These are phyloP conservation scores for Termitomyces sp. DNA, from an alignment of 768 basidiomycete species.

Conservation along the genomic window DNA sequence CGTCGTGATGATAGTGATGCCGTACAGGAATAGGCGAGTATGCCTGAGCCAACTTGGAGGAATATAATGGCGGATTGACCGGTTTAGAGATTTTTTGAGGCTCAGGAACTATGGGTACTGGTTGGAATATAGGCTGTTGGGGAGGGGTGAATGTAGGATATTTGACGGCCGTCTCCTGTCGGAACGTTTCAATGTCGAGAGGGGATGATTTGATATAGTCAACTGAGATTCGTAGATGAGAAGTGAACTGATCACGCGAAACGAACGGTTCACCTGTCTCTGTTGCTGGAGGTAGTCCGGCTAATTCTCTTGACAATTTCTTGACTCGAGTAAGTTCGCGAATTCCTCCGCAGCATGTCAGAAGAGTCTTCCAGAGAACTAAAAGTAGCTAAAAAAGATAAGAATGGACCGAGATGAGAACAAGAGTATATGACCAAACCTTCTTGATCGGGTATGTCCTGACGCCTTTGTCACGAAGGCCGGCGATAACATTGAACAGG, in stretches of 20 bases:
- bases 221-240: constrained; percentile 29
- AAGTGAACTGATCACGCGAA: background rate
- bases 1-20: constrained; percentile 91
- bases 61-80: constrained; percentile 34
- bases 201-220: constrained; percentile 86
- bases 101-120: constrained; percentile 26
- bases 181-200: constrained; percentile 85
- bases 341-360: constrained; percentile 91
- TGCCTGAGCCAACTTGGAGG: constrained; percentile 80
- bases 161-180: constrained; percentile 88
- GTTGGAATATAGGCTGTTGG: constrained; percentile 34
- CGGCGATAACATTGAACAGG: constrained; percentile 86
- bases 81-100: constrained; percentile 29
- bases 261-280: constrained; percentile 30
- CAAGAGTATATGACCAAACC: constrained; percentile 37
- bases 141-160: constrained; percentile 91
- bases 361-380: constrained; percentile 89
- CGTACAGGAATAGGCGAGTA: constrained; percentile 92
- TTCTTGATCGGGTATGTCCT: constrained; percentile 98
- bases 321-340: constrained; percentile 84
- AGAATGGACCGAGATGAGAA: constrained; percentile 14
- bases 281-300: constrained; percentile 64
- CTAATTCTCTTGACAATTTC: constrained; percentile 79
- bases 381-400: constrained; percentile 66
- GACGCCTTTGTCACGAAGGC: constrained; percentile 87